Conservation (phyloP, 192 early-diverging fungal species). For the Linnemannia elongata region DNA sequence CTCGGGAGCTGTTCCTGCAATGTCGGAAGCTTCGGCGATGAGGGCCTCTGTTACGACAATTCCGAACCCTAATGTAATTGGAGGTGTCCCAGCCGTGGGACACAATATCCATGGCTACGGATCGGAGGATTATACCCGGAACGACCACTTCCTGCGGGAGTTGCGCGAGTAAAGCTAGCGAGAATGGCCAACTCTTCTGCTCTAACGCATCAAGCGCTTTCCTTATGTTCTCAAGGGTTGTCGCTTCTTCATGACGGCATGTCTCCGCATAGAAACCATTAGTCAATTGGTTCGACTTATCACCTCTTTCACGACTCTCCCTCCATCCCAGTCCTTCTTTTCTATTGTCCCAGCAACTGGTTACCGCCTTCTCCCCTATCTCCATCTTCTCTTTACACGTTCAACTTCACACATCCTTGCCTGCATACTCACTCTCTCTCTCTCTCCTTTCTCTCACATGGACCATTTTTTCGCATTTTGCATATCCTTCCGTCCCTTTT, state of each 20-base stretch:
- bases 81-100: constrained; percentile 3
- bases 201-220: neutral
- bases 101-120: constrained; percentile 34
- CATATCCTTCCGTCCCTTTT: no score
- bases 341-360: neutral
- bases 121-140: constrained; percentile 43
- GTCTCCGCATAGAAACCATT: neutral
- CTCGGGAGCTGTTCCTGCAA: neutral
- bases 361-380: neutral
- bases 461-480: neutral
- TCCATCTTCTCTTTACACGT: neutral
- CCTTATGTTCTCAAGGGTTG: neutral
- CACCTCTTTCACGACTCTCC: neutral
- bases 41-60: neutral
- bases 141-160: constrained; percentile 46
- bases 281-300: neutral
- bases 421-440: no score
- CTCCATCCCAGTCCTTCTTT: neutral
- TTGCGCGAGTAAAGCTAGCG: constrained; percentile 26
- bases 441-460: neutral
- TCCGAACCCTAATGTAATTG: neutral
- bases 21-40: neutral
- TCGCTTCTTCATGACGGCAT: neutral
- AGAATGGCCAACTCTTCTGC: neutral
- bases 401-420: no score